Evolutionary conservation across 805 yeast genomes (phyloP).

Genomic region (Yarrowia phangngaensis): DNA sequence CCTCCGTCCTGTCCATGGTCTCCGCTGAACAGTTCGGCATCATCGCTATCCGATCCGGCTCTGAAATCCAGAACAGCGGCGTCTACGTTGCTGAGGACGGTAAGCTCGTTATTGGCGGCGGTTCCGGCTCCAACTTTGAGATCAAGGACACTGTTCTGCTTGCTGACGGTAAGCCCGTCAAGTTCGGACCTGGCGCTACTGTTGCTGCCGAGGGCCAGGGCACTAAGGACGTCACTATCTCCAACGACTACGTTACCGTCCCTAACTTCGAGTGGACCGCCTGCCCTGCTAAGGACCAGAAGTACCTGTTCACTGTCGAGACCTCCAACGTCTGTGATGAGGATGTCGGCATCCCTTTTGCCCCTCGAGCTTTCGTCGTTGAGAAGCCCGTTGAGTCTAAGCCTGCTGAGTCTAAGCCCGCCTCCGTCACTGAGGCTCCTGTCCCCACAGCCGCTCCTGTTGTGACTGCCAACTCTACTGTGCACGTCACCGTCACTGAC

Average conservation of each 20-base stretch:
- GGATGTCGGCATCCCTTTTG: constrained; percentile 8
- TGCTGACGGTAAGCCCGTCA: constrained; percentile 19
- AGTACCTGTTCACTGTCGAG: constrained; percentile 17
- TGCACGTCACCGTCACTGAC: constrained; percentile 16
- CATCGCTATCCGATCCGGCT: constrained; percentile 27
- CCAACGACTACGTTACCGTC: constrained; percentile 19
- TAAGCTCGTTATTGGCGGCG: constrained; percentile 21
- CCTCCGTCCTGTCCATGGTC: constrained; percentile 17
- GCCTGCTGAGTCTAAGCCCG: constrained; percentile 5
- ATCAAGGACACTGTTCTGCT: constrained; percentile 23
- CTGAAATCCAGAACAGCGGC: constrained; percentile 23
- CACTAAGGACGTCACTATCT: constrained; percentile 8
- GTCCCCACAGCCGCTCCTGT: constrained; percentile 25
- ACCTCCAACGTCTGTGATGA: constrained; percentile 14
- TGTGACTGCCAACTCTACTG: constrained; percentile 21
- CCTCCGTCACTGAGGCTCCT: constrained; percentile 24
- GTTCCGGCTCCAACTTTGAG: constrained; percentile 9
- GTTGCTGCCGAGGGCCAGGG: constrained; percentile 19
- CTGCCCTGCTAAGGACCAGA: constrained; percentile 16
- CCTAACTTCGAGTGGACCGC: constrained; percentile 15
- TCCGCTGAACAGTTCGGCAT: constrained; percentile 18
- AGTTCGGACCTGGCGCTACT: constrained; percentile 21
- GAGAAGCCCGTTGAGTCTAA: constrained; percentile 2
- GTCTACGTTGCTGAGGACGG: constrained; percentile 13
- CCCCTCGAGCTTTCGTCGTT: constrained; percentile 17